Evolutionary conservation across 23 red algal genomes (phyloP).

Genomic region (Gracilaria vermiculophylla): DNA sequence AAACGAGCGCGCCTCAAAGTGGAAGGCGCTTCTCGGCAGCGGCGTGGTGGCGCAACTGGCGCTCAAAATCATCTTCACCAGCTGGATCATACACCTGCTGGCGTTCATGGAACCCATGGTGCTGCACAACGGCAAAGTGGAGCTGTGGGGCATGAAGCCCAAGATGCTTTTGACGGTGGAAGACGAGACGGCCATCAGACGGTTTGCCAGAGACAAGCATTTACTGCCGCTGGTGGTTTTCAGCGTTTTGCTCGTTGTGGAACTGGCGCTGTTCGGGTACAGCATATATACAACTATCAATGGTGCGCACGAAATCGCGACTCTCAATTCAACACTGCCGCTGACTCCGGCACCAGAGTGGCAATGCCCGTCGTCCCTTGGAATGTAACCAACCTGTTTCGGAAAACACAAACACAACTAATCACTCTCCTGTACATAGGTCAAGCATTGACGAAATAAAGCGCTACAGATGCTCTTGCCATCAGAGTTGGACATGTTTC

Average conservation of each 20-base stretch:
- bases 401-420: no score
- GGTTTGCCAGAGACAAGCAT: constrained; percentile 71
- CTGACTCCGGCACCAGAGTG: not conserved
- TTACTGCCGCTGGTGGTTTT: constrained; percentile 54
- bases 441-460: no score
- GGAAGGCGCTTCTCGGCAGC: constrained; percentile 43
- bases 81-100: constrained; percentile 52
- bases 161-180: not conserved
- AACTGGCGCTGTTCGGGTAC: constrained; percentile 40
- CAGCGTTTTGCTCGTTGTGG: constrained; percentile 17
- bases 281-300: constrained; percentile 45
- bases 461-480: no score
- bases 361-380: not conserved
- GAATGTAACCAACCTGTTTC: no score
- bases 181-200: constrained; percentile 28
- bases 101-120: constrained; percentile 61
- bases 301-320: not conserved
- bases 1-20: constrained; percentile 5
- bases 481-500: no score
- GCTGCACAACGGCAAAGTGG: constrained; percentile 61
- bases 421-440: no score
- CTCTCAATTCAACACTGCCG: not conserved
- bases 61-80: constrained; percentile 49
- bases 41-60: constrained; percentile 57
- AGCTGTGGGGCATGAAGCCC: constrained; percentile 41